These are phyloP conservation scores for Stagonosporopsis vannaccii DNA, from an alignment of 2,329 filamentous ascomycete genomes.

Conservation along the genomic window DNA sequence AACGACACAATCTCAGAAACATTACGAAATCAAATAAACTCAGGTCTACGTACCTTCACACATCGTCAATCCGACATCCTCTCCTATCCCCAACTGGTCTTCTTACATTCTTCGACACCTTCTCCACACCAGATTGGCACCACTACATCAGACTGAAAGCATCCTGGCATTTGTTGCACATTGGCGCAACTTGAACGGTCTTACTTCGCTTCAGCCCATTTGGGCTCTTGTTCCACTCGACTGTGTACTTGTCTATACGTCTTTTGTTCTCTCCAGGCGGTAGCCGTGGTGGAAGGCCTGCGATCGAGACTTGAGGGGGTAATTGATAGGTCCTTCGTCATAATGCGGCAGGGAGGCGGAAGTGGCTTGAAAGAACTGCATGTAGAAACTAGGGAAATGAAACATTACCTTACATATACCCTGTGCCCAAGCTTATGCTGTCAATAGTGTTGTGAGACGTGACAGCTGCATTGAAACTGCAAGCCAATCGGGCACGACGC, in stretches of 20 bases:
- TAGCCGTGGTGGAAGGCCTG: constrained; percentile 26
- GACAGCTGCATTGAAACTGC: constrained; percentile 6
- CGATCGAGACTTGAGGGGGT: constrained; percentile 28
- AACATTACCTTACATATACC: constrained; percentile 25
- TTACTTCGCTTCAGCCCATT: constrained; percentile 14
- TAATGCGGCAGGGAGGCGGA: constrained; percentile 34
- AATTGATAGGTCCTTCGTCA: constrained; percentile 35
- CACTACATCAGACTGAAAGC: constrained; percentile 14
- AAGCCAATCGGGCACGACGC: constrained; percentile 17
- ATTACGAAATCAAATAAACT: constrained; percentile 43
- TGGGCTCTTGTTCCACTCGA: constrained; percentile 20
- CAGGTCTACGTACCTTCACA: constrained; percentile 41
- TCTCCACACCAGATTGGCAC: constrained; percentile 28
- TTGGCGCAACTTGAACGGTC: constrained; percentile 11
- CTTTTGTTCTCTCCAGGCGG: constrained; percentile 38
- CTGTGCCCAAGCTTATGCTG: constrained; percentile 4
- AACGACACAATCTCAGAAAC: constrained; percentile 40
- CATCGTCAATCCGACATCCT: constrained; percentile 31
- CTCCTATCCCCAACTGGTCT: constrained; percentile 28
- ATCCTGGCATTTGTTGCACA: constrained; percentile 9
- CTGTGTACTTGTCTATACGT: constrained; percentile 23
- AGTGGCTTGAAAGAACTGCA: constrained; percentile 31
- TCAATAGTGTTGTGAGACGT: constrained; percentile 12
- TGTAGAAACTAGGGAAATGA: constrained; percentile 35
- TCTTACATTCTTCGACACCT: constrained; percentile 27